These are phyloP conservation scores for Aspergillus carbonarius DNA, from an alignment of 2,329 filamentous ascomycete genomes.

Conservation along the genomic window DNA sequence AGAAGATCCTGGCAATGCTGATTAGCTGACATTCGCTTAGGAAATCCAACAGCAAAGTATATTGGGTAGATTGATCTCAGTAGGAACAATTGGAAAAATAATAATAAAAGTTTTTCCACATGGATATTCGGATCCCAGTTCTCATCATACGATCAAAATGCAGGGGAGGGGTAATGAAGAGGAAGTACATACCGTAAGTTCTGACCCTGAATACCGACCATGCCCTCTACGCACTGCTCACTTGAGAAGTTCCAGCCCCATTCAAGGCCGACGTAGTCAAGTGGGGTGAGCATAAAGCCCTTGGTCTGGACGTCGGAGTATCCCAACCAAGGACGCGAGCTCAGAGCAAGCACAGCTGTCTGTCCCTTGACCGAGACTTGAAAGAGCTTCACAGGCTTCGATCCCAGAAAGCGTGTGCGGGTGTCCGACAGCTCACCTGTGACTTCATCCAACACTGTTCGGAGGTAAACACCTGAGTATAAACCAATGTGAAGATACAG, in stretches of 20 bases:
- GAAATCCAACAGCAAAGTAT: not conserved
- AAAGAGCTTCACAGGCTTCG: conserved; percentile 85
- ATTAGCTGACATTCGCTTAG: conserved; percentile 2
- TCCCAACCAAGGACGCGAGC: conserved; percentile 92
- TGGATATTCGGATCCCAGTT: conserved; percentile 37
- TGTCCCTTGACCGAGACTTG: conserved; percentile 84
- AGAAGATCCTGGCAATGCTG: conserved; percentile 68
- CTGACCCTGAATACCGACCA: conserved; percentile 89
- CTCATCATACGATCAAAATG: conserved; percentile 46
- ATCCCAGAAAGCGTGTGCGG: conserved; percentile 87
- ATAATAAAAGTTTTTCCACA: conserved; percentile 49
- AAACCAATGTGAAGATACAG: conserved; percentile 95
- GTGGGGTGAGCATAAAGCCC: conserved; percentile 85
- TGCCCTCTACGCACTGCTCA: conserved; percentile 87
- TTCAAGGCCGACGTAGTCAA: conserved; percentile 84
- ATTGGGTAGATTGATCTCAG: conserved; percentile 58
- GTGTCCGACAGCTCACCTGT: conserved; percentile 96
- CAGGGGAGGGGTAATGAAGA: conserved; percentile 15
- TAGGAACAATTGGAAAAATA: conserved; percentile 89
- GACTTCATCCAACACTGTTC: conserved; percentile 90
- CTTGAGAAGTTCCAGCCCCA: conserved; percentile 97
- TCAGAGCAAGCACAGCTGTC: conserved; percentile 82
- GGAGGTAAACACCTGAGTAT: conserved; percentile 91
- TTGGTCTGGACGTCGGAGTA: conserved; percentile 87
- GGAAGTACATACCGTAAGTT: conserved; percentile 69